Base-by-base conservation (phyloP, 2,329 filamentous ascomycete species). In the Pestalotiopsis sp. region DNA sequence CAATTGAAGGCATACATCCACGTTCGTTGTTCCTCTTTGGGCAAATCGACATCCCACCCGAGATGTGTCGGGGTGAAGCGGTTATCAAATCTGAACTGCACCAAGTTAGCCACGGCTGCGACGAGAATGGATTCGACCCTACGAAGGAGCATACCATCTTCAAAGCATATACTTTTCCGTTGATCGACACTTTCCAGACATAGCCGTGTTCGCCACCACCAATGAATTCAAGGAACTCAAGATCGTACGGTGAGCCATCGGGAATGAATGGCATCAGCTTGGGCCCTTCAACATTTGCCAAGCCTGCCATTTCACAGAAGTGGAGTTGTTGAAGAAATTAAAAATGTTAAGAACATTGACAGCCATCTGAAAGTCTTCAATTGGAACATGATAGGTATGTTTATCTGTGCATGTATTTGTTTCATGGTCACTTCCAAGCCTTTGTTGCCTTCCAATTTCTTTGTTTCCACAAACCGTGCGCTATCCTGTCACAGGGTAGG, bases 131-230 rank as follows among this genome's bases (percentile, higher is more conserved):
- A 6, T n/a, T 60, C 24, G 30, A n/a, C 2, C 38, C 1, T 22
- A 14, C 39, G 13, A 39, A 35, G 9, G 17, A 59, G 14, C 48
- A 30, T 66, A 66, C 69, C 48, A 70, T 67, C 39, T 69, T 70
- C 63, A 69, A 22, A 3, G 67, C 60, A 52, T 65, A 69, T 13
- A 26, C 20, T 1, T 65, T 7, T 1, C 24, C 24, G 24, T 68
- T 44, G 22, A 67, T 70, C 5, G 13, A 14, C 3, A 67, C 69
- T 48, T 70, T 68, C 69, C 69, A 70, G 1, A 69, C 66, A 44
- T 66, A 35, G 1, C 57, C 65, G 44, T 68, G 69, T 14, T 44
- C 30, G 1, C 66, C 60, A 66, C 59, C 20, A 66, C 67, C 58
- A 7, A 61, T 2, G 0, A 61, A n/a, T 2, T 39, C 2, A 11